A percentile compares a stretch with the other conserved stretches of the same genome.
These are phyloP conservation scores for Turnera subulata DNA, from an alignment of 345 rosid genomes.

Conservation along the genomic window DNA sequence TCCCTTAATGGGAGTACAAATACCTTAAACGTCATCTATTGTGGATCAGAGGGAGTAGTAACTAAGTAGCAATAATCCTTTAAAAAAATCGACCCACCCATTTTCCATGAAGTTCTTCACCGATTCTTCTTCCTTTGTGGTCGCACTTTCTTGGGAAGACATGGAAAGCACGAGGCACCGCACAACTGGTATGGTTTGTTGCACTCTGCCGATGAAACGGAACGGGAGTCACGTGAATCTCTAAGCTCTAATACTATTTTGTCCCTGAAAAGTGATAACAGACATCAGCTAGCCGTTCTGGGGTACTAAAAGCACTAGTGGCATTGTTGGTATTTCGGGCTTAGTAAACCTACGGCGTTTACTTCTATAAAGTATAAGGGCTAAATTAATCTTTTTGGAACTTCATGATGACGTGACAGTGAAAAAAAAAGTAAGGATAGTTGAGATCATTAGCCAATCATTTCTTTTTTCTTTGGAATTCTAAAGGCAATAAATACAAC, in stretches of 20 bases:
- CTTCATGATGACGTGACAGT: not conserved
- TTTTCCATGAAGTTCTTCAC: no score
- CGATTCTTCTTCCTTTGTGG: no score
- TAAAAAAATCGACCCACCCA: no score
- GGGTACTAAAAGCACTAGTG: not conserved
- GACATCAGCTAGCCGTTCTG: no score
- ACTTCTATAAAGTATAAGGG: not conserved
- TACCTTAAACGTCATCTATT: no score
- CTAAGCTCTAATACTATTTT: not conserved
- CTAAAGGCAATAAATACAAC: not conserved
- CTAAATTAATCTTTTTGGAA: not conserved
- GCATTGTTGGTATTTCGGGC: not conserved
- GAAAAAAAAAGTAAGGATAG: not conserved
- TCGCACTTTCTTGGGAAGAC: no score
- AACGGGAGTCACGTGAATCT: not conserved
- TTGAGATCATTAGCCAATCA: constrained; percentile 4
- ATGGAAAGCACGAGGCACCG: not conserved
- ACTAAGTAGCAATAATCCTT: no score
- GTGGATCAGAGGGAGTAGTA: no score
- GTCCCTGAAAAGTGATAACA: no score
- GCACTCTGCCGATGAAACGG: no score
- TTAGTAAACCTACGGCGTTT: no score
- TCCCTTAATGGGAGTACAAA: no score
- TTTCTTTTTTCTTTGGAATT: not conserved
- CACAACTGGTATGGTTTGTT: not conserved